Percentiles rank a stretch among this genome's conserved stretches.
Conservation (phyloP, 306 rosid species). For the Sphenostylis stenocarpa region DNA sequence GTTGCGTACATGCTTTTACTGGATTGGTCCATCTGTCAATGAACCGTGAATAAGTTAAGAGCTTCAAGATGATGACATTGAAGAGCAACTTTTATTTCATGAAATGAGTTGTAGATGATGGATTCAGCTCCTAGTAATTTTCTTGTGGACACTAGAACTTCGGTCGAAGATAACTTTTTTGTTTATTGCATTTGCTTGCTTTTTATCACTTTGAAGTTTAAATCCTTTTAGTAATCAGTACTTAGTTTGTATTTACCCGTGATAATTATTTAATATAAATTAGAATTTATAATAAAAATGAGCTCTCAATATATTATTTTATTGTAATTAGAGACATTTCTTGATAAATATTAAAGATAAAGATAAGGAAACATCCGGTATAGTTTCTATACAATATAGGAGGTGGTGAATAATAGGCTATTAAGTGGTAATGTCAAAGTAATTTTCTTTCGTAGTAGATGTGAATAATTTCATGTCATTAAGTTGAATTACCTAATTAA, state of each 20-base stretch:
- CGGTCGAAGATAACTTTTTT: conserved; percentile 10
- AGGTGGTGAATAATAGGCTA: too few relatives aligned
- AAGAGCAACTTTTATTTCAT: conserved; percentile 38
- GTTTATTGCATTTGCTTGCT: conserved; percentile 10
- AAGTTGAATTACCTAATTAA: too few relatives aligned
- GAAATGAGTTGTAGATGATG: conserved; percentile 47
- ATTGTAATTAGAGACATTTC: too few relatives aligned
- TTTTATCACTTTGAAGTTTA: not conserved
- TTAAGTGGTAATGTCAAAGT: too few relatives aligned
- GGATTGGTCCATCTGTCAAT: conserved; percentile 36
- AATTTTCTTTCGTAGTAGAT: too few relatives aligned
- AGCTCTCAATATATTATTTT: too few relatives aligned
- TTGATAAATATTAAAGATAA: too few relatives aligned
- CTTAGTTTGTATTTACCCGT: not conserved
- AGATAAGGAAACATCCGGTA: too few relatives aligned
- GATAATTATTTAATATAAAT: not conserved
- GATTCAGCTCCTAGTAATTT: conserved; percentile 28
- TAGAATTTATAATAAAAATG: too few relatives aligned
- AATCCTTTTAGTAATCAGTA: not conserved
- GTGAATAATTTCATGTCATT: too few relatives aligned
- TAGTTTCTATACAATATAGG: too few relatives aligned
- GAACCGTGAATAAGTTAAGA: conserved; percentile 48
- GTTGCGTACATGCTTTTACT: conserved; percentile 11
- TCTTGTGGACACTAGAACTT: conserved; percentile 25
- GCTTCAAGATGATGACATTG: conserved; percentile 43